Conservation (phyloP, 148 eudicot species). For the Nepenthes mirabilis region DNA sequence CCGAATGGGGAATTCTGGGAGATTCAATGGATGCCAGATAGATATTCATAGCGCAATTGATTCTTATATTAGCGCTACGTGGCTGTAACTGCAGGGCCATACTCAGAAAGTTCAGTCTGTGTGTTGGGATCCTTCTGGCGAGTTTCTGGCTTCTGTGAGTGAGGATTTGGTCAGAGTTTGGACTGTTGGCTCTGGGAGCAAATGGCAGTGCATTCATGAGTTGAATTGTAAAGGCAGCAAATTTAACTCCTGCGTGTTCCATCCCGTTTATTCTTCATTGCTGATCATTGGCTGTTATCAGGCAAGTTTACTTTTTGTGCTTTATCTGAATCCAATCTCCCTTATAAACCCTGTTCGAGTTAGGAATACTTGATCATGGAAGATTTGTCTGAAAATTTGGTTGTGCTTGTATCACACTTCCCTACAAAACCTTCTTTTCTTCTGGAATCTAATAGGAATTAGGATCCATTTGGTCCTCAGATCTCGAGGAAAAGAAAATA, state of each 20-base stretch:
- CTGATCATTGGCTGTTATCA: conserved; percentile 51
- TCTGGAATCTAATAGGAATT: too few species aligned
- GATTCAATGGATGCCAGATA: neutral
- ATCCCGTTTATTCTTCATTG: conserved; percentile 38
- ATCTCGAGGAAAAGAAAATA: too few species aligned
- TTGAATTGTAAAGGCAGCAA: conserved; percentile 35
- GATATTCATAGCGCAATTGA: conserved; percentile 2
- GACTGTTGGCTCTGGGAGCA: conserved; percentile 11
- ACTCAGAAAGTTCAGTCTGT: conserved; percentile 24
- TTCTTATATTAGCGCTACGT: conserved; percentile 1
- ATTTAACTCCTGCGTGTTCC: conserved; percentile 53
- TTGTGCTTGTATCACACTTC: too few species aligned
- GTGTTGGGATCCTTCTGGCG: conserved; percentile 62
- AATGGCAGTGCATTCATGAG: conserved; percentile 42
- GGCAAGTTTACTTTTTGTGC: conserved; percentile 18
- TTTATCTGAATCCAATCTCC: too few species aligned
- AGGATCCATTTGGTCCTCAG: too few species aligned
- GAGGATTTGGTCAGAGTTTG: conserved; percentile 55
- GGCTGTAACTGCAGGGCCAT: conserved; percentile 33
- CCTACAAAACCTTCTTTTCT: too few species aligned
- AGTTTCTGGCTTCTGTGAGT: conserved; percentile 46
- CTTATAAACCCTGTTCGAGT: too few species aligned
- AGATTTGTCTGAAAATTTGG: too few species aligned
- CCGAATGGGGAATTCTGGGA: too few species aligned
- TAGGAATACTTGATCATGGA: too few species aligned